Conservation (phyloP, 495 filamentous ascomycete genomes). For the Podospora fimiseda region DNA sequence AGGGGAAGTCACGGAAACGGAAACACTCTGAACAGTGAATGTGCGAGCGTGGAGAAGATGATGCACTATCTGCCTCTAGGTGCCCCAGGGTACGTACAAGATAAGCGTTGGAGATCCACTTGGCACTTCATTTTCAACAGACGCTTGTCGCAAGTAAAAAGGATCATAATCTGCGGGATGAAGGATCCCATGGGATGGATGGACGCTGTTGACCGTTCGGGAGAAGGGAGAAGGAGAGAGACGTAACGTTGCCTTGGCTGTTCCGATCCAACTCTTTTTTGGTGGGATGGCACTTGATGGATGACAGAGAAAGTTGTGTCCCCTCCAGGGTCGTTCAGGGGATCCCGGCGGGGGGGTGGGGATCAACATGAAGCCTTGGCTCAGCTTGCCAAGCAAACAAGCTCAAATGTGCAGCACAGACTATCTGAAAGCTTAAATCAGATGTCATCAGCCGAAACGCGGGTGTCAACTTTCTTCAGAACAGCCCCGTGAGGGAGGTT, state of each 20-base stretch:
- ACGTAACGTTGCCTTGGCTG: slow-evolving; percentile 3
- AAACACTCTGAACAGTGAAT: neutral
- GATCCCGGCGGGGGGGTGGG: neutral
- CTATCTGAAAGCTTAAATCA: neutral
- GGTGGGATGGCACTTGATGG: neutral
- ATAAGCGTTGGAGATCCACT: no score
- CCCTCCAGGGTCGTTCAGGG: no score
- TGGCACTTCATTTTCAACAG: no score
- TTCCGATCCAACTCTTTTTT: neutral
- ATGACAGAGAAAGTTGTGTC: neutral
- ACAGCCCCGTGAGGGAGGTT: no score
- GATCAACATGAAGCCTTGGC: neutral
- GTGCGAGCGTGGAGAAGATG: neutral
- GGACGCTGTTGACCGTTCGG: neutral
- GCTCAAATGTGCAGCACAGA: neutral
- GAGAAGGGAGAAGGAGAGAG: neutral
- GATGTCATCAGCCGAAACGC: neutral
- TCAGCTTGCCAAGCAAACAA: neutral
- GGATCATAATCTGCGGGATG: neutral
- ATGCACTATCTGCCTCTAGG: no score
- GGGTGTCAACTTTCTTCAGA: no score
- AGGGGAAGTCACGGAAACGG: neutral
- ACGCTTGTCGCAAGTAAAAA: neutral
- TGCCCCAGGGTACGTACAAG: no score
- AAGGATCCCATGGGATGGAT: neutral